Conservation (phyloP, 306 rosid species). For the Citrullus colocynthis region DNA sequence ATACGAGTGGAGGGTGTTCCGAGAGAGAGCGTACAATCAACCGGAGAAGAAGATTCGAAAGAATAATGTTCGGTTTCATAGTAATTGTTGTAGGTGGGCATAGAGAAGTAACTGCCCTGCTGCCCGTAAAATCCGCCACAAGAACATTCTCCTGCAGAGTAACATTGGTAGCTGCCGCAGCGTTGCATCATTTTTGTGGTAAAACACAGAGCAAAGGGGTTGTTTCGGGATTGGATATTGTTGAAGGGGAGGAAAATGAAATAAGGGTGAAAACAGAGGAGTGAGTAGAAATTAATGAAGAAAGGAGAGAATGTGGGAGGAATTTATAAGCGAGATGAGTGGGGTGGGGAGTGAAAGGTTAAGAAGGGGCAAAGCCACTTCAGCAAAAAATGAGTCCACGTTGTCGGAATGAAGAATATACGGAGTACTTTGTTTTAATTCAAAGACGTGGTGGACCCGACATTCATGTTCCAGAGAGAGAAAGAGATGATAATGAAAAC, state of each 20-base stretch:
- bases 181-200: conserved; percentile 38
- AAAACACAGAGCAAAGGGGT: background rate
- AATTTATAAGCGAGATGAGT: conserved; percentile 5
- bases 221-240: background rate
- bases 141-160: conserved; percentile 57
- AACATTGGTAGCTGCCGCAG: conserved; percentile 34
- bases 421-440: conserved; percentile 11
- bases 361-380: conserved; percentile 12
- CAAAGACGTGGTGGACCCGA: conserved; percentile 18
- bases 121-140: conserved; percentile 40
- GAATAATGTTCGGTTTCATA: conserved; percentile 6
- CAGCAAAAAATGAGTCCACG: conserved; percentile 3
- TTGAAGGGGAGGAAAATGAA: background rate
- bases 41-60: conserved; percentile 44
- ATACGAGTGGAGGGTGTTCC: conserved; percentile 85
- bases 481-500: conserved; percentile 7
- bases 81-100: conserved; percentile 12
- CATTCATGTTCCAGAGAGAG: conserved; percentile 28
- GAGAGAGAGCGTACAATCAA: conserved; percentile 87
- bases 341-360: no score
- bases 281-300: conserved; percentile 17
- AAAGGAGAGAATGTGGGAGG: background rate
- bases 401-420: conserved; percentile 11
- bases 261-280: background rate
- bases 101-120: conserved; percentile 38